Evolutionary conservation across 2,329 filamentous ascomycete genomes (phyloP), one percentile per base, ranked within the genome.

Genomic region (Calonectria fujianensis): DNA sequence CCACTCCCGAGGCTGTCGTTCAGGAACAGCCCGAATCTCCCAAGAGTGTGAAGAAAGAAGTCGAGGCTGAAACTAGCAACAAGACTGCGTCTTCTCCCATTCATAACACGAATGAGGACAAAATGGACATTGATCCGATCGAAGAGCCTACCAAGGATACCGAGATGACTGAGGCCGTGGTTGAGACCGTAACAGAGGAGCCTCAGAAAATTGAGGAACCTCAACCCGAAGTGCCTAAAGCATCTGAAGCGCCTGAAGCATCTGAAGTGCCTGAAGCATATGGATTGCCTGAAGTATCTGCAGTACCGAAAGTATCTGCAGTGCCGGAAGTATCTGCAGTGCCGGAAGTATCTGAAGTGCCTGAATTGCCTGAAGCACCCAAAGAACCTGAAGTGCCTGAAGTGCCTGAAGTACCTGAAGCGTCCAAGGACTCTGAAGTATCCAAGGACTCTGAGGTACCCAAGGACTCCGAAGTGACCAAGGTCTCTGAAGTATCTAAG

Each of bases 61-160:
- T 51, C 14, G 64, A 39, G 37, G 69, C 68, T 29, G 71, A 75
- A 72, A 51, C 66, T 14, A 32, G 64, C 50, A 66, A 75, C 31
- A 54, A 73, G 45, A 57, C 61, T 20, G 70, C 70, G 11, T 64
- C 57, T 48, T 74, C 77, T 16, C 63, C 78, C 29, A 52, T 61
- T 9, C 74, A 72, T 14, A 18, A 52, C 4, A 51, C 32, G n/a
- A 67, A 74, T 37, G 73, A 78, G 37, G 72, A 78, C 59, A 71
- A 75, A 48, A 80, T 81, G 76, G 78, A 80, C 10, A 69, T 80
- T 45, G 78, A 78, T 51, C 54, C 71, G 14, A 61, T 75, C 29
- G 73, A 76, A 20, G 65, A 71, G 24, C 61, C 59, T 29, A 41
- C 63, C 18, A 72, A 77, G 70, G 77, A 80, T 45, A 32, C 74